These are phyloP conservation scores for Raphanus hybrid DNA, from an alignment of 441 rosid species.

Conservation along the genomic window DNA sequence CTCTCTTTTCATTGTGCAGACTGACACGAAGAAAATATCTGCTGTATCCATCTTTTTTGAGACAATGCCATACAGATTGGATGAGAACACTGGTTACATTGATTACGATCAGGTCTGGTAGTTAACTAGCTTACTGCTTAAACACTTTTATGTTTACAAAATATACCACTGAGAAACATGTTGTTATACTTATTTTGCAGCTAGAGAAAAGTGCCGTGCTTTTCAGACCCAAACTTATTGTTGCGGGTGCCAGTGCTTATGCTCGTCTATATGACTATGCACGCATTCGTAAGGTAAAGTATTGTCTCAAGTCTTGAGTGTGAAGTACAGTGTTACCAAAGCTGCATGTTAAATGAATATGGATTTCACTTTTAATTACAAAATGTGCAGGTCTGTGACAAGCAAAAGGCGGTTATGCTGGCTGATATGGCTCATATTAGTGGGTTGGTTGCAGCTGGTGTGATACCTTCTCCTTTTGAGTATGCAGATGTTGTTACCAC, in stretches of 20 bases:
- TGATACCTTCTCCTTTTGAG: constrained; percentile 97
- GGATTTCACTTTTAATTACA: background rate
- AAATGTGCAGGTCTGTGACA: constrained; percentile 83
- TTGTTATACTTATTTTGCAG: constrained; percentile 42
- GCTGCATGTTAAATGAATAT: background rate
- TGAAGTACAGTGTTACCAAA: background rate
- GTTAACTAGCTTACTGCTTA: no score
- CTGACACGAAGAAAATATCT: constrained; percentile 96
- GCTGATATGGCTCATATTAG: constrained; percentile 99
- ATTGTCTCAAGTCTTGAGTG: constrained; percentile 15
- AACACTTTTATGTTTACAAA: no score
- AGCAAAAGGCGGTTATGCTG: constrained; percentile 84
- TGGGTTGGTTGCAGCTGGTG: constrained; percentile 96
- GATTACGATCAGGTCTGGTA: constrained; percentile 56
- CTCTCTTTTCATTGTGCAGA: constrained; percentile 51
- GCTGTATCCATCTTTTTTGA: constrained; percentile 96
- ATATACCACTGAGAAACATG: no score
- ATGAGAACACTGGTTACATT: constrained; percentile 88
- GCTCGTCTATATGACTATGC: constrained; percentile 96
- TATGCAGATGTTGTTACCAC: constrained; percentile 97
- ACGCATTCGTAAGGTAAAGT: constrained; percentile 82
- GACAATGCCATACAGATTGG: constrained; percentile 95
- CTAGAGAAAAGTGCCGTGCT: constrained; percentile 84
- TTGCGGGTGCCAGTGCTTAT: constrained; percentile 99
- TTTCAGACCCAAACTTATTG: constrained; percentile 94